phyloP scores from a whole-genome alignment of 2,329 filamentous ascomycete genomes.

The Didymella glomerata region DNA sequence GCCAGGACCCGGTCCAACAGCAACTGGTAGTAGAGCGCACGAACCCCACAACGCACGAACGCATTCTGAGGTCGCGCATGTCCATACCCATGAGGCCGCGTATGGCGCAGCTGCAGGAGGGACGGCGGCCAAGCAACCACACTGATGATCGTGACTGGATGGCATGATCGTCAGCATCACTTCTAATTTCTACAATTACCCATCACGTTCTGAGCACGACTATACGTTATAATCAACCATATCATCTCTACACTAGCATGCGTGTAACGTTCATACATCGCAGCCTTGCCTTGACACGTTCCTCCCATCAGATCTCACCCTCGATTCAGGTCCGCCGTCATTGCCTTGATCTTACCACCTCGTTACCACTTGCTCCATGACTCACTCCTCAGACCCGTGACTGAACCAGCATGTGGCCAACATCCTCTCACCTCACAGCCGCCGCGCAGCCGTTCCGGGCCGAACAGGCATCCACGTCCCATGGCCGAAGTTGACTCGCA shows the following conservation, averaged over 20 bases:
- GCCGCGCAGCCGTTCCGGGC: neutral
- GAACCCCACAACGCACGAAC: neutral
- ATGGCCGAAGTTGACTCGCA: neutral
- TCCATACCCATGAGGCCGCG: neutral
- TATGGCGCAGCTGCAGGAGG: neutral
- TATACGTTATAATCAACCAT: slow-evolving; percentile 2
- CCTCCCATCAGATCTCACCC: no score
- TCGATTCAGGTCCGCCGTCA: neutral
- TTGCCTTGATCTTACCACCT: neutral
- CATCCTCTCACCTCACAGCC: neutral
- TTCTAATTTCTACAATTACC: neutral
- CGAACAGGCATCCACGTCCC: neutral
- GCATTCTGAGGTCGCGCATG: neutral
- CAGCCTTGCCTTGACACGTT: neutral
- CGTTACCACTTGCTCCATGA: neutral
- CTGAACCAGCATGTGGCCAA: neutral
- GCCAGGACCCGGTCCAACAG: neutral
- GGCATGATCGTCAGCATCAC: neutral
- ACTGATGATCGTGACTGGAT: slow-evolving; percentile 22
- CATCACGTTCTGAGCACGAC: neutral
- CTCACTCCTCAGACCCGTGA: neutral
- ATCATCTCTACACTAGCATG: neutral
- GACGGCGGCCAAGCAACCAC: slow-evolving; percentile 15
- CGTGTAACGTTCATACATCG: neutral
- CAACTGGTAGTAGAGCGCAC: neutral